Conservation (phyloP, 768 basidiomycete species). For the Mycena indigotica region DNA sequence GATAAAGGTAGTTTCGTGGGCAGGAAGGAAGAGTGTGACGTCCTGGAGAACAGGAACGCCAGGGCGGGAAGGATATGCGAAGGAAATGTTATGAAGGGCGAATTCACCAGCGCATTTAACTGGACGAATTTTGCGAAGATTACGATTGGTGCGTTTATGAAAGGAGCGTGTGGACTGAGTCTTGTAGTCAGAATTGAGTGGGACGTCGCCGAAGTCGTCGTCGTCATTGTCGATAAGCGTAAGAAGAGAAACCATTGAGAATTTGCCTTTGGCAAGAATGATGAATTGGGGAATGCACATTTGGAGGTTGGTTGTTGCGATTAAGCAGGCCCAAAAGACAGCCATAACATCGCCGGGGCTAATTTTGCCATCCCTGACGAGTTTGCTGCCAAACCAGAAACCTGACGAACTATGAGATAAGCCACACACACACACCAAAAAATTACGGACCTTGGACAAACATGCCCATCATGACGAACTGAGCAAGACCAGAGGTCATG, state of each 20-base stretch:
- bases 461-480: constrained; percentile 71
- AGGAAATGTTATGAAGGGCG: constrained; percentile 58
- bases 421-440: too few relatives aligned
- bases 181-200: constrained; percentile 10
- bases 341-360: constrained; percentile 68
- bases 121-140: constrained; percentile 58
- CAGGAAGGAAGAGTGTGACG: constrained; percentile 69
- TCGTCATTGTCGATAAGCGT: constrained; percentile 46
- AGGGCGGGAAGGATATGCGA: constrained; percentile 75
- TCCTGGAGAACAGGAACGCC: constrained; percentile 57
- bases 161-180: constrained; percentile 20
- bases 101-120: constrained; percentile 62
- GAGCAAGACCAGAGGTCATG: constrained; percentile 52
- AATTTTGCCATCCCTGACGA: constrained; percentile 63
- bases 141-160: constrained; percentile 17
- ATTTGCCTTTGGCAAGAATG: constrained; percentile 66
- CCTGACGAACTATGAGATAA: constrained; percentile 22
- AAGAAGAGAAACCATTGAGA: constrained; percentile 61
- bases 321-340: constrained; percentile 82
- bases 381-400: constrained; percentile 79
- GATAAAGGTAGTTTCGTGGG: constrained; percentile 75
- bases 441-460: constrained; percentile 66
- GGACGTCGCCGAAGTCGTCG: constrained; percentile 17
- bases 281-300: constrained; percentile 67
- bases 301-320: constrained; percentile 72